Conservation (phyloP, 2,329 filamentous ascomycete genomes). For the Zymoseptoria tritici region DNA sequence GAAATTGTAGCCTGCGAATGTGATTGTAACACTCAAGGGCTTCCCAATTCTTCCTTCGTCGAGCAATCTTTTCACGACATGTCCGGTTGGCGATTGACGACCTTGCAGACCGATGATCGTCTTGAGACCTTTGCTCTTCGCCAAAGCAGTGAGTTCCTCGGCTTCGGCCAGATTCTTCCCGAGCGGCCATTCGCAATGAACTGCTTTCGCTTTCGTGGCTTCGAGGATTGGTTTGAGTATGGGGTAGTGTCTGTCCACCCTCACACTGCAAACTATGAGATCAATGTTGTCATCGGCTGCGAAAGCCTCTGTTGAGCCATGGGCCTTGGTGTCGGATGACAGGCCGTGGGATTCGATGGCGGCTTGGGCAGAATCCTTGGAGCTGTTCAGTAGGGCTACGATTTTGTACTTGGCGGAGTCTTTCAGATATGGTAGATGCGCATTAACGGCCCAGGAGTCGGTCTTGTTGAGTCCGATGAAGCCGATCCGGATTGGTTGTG, state of each 20-base stretch:
- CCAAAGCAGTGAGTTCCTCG: conserved; percentile 36
- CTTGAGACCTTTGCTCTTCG: conserved; percentile 33
- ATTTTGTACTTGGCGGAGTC: conserved; percentile 40
- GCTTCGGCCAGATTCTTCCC: conserved; percentile 36
- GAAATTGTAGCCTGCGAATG: neutral
- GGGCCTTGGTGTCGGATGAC: conserved; percentile 33
- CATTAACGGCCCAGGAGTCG: conserved; percentile 46
- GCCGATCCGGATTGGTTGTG: conserved; percentile 43
- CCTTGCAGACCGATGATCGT: conserved; percentile 43
- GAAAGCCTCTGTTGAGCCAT: conserved; percentile 38
- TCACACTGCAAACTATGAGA: conserved; percentile 40
- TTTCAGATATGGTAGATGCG: conserved; percentile 54
- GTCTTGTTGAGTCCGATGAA: conserved; percentile 50
- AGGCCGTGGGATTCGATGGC: conserved; percentile 38
- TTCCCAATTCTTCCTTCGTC: conserved; percentile 36
- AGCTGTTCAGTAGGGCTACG: conserved; percentile 45
- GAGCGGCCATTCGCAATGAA: conserved; percentile 40
- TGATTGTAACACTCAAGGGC: conserved; percentile 21
- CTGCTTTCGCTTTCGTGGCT: conserved; percentile 10
- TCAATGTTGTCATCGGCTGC: conserved; percentile 42
- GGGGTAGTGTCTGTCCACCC: conserved; percentile 38
- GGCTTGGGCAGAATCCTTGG: conserved; percentile 34
- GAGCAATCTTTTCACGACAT: conserved; percentile 37
- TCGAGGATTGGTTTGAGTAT: conserved; percentile 33
- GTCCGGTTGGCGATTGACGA: conserved; percentile 31